Evolutionary conservation across 495 filamentous ascomycete species (phyloP).

Genomic region (Annulohypoxylon bovei): DNA sequence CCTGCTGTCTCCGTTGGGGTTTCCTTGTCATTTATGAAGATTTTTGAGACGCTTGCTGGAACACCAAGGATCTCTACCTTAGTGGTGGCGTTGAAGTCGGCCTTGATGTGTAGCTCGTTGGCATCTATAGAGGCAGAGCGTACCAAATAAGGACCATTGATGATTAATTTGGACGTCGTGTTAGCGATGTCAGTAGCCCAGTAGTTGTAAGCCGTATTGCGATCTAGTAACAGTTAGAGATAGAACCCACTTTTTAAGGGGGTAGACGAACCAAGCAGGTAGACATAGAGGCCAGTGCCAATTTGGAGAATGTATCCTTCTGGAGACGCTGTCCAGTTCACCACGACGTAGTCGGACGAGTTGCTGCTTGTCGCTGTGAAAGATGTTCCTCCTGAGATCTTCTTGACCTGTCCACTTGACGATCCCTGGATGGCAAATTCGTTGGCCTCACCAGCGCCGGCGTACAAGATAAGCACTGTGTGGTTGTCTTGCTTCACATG

Average conservation of each 20-base stretch:
- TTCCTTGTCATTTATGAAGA: constrained; percentile 69
- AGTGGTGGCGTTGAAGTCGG: constrained; percentile 77
- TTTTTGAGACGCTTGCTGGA: constrained; percentile 56
- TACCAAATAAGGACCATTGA: constrained; percentile 80
- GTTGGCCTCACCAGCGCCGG: constrained; percentile 73
- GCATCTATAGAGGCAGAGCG: constrained; percentile 66
- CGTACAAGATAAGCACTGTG: constrained; percentile 75
- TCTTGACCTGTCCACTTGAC: constrained; percentile 56
- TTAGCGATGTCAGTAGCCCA: constrained; percentile 68
- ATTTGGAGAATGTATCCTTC: constrained; percentile 57
- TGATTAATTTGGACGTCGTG: constrained; percentile 60
- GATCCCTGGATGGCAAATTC: constrained; percentile 67
- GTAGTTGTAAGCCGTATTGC: constrained; percentile 80
- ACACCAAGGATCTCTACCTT: constrained; percentile 70
- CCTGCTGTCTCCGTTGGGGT: constrained; percentile 62
- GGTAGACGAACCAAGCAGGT: constrained; percentile 55
- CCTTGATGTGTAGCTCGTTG: constrained; percentile 65
- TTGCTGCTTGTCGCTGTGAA: constrained; percentile 51
- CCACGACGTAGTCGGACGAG: constrained; percentile 50
- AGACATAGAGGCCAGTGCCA: constrained; percentile 59
- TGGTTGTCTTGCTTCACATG: constrained; percentile 51
- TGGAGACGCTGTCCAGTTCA: constrained; percentile 26
- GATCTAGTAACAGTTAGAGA: constrained; percentile 50
- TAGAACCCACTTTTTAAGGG: no score
- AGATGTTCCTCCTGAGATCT: constrained; percentile 58